phyloP scores from a whole-genome alignment of 352 stramenopile species.

The Globisporangium lucens region DNA sequence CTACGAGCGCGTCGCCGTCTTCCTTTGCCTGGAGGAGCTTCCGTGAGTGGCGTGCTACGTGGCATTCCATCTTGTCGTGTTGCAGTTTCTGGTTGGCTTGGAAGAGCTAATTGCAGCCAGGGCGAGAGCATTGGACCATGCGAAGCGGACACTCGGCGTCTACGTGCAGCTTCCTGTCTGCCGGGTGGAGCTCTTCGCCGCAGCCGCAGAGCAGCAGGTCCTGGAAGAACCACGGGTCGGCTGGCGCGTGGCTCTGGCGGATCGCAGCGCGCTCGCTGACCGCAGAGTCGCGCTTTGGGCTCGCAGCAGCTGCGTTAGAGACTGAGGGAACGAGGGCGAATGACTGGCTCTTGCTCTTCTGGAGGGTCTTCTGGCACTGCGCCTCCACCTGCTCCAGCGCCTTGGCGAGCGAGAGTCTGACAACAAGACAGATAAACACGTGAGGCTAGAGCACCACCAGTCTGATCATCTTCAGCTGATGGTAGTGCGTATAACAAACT shows the following conservation, averaged over 20 bases:
- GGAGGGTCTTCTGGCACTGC: conserved; percentile 32
- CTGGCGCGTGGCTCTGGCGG: conserved; percentile 10
- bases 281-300: conserved; percentile 3
- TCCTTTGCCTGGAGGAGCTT: conserved; percentile 42
- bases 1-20: conserved; percentile 31
- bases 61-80: conserved; percentile 45
- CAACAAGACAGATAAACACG: background rate
- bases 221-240: conserved; percentile 13
- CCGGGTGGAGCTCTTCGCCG: conserved; percentile 41
- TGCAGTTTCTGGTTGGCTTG: conserved; percentile 20
- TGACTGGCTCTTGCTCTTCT: conserved; percentile 25
- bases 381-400: conserved; percentile 34
- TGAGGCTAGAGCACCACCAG: background rate
- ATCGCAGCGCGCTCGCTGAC: background rate
- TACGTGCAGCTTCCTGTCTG: conserved; percentile 35
- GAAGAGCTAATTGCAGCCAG: conserved; percentile 41
- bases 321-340: conserved; percentile 13
- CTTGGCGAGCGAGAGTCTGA: conserved; percentile 33
- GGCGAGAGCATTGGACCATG: conserved; percentile 37
- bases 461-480: conserved; percentile 11
- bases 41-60: conserved; percentile 24
- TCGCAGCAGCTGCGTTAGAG: background rate
- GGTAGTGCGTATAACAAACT: conserved; percentile 16
- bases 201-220: conserved; percentile 49
- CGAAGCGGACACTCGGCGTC: conserved; percentile 37